phyloP scores from a whole-genome alignment of 805 yeast species.

The Schizosaccharomyces lindneri region DNA sequence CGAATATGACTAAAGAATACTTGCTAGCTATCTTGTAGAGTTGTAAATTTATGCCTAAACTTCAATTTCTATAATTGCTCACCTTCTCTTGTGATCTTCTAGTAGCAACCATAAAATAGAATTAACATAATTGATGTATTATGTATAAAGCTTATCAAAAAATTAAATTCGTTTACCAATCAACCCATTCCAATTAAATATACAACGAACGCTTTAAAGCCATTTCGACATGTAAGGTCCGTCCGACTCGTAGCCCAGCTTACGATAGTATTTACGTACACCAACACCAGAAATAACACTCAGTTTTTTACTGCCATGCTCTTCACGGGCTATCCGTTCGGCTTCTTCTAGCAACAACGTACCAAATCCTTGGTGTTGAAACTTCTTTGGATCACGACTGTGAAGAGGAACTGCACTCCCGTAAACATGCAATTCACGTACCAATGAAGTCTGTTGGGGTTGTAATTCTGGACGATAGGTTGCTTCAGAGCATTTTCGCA shows the following conservation, averaged over 20 bases:
- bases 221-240: conserved; percentile 93
- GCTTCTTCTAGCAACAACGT: conserved; percentile 96
- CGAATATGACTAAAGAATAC: no score
- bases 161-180: background rate
- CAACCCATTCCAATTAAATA: background rate
- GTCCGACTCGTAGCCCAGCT: conserved; percentile 72
- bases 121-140: no score
- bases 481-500: conserved; percentile 69
- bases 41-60: no score
- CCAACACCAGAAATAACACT: conserved; percentile 95
- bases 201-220: conserved; percentile 7
- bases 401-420: conserved; percentile 95
- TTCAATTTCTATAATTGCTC: no score
- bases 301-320: conserved; percentile 76
- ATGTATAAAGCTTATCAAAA: background rate
- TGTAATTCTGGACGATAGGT: conserved; percentile 73
- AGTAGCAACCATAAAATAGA: no score
- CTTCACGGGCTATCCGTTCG: conserved; percentile 80
- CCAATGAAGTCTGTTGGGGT: conserved; percentile 66
- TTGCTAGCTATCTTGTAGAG: no score
- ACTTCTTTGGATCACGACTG: conserved; percentile 87
- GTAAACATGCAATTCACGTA: conserved; percentile 90
- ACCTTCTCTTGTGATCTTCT: no score
- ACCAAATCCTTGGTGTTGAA: conserved; percentile 98
- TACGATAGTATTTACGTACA: conserved; percentile 82